Percentiles rank a stretch among this genome's conserved stretches.
Conservation (phyloP, 108 stramenopile species). For the Ochromonas danica region DNA sequence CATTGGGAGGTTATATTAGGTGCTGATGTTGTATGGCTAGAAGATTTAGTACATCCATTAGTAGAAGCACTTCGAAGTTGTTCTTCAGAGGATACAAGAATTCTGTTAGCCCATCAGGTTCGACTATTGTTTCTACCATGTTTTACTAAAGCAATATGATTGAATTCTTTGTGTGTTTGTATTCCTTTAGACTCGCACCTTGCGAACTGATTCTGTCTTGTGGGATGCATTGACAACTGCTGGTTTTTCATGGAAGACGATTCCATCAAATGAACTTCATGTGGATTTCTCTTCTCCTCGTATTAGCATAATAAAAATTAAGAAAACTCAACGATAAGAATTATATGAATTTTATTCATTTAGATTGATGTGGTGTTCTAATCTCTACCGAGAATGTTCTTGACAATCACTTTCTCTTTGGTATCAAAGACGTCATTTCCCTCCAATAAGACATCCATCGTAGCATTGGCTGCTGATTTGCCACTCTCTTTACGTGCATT, state of each 20-base stretch:
- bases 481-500: not conserved
- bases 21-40: conserved; percentile 33
- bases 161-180: not conserved
- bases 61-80: not conserved
- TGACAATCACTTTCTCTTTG: not conserved
- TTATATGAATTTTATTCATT: too few relatives aligned
- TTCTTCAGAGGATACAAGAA: not conserved
- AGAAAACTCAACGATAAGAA: too few relatives aligned
- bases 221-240: too few relatives aligned
- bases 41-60: not conserved
- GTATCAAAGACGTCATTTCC: not conserved
- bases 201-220: not conserved
- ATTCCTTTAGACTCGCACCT: not conserved
- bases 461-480: not conserved
- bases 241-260: too few relatives aligned
- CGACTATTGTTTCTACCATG: not conserved
- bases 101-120: conserved; percentile 30
- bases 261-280: too few relatives aligned
- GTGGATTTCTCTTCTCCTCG: too few relatives aligned
- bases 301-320: too few relatives aligned
- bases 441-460: not conserved
- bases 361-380: too few relatives aligned
- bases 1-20: conserved; percentile 35
- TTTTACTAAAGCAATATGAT: too few relatives aligned
- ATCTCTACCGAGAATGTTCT: too few relatives aligned